These are phyloP conservation scores for Paraphoma chrysanthemicola DNA, from an alignment of 2,329 filamentous ascomycete genomes.

Conservation along the genomic window DNA sequence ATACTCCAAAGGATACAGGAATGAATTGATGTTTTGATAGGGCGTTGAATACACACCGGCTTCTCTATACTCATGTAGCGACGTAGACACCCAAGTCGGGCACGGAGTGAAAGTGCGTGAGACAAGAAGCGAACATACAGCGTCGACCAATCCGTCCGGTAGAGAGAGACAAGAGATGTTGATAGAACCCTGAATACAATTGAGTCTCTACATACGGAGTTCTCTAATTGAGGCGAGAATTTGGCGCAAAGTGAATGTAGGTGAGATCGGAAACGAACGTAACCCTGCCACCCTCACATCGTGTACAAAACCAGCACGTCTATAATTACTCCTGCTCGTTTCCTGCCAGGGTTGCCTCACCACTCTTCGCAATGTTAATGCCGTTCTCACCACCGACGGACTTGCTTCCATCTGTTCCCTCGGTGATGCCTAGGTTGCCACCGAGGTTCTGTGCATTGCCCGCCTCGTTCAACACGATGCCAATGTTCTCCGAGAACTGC, in stretches of 20 bases:
- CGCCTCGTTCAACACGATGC: constrained; percentile 30
- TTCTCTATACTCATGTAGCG: too few species aligned
- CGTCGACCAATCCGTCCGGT: too few species aligned
- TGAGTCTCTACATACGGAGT: too few species aligned
- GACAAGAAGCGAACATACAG: too few species aligned
- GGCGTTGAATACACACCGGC: too few species aligned
- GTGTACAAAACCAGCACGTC: neutral
- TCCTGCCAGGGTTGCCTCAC: constrained; percentile 29
- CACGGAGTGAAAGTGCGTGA: too few species aligned
- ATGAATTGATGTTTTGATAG: too few species aligned
- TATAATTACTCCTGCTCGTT: constrained; percentile 14
- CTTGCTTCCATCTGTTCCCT: constrained; percentile 40
- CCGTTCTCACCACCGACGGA: constrained; percentile 39
- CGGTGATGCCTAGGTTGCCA: constrained; percentile 41
- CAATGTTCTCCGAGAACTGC: constrained; percentile 35
- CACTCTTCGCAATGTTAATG: constrained; percentile 38
- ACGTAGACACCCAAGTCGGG: too few species aligned
- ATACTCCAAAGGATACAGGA: neutral
- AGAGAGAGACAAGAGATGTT: too few species aligned
- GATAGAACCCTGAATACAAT: too few species aligned
- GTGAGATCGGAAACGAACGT: neutral
- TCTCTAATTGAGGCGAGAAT: too few species aligned
- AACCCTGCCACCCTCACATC: neutral
- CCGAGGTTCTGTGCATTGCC: constrained; percentile 39
- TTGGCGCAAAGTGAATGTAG: neutral